Conservation (phyloP, 2,329 filamentous ascomycete species). For the Colletotrichum coccodes region DNA sequence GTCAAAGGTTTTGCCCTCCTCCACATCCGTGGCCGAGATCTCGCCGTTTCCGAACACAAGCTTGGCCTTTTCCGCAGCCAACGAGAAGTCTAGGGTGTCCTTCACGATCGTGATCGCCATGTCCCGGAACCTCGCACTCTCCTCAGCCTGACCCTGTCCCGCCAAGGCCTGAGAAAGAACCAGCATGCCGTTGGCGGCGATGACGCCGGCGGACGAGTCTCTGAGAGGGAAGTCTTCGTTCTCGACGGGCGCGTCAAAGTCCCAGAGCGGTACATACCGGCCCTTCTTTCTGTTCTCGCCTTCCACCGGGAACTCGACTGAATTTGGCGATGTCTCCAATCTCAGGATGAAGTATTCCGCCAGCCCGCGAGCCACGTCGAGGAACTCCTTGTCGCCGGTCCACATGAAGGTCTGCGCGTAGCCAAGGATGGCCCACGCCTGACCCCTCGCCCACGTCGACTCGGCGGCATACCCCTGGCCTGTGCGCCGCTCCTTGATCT, state of each 20-base stretch:
- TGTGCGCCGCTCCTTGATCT: constrained; percentile 55
- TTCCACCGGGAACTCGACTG: constrained; percentile 40
- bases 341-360: constrained; percentile 60
- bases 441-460: constrained; percentile 62
- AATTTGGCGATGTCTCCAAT: constrained; percentile 45
- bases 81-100: constrained; percentile 43
- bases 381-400: constrained; percentile 55
- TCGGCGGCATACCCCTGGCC: constrained; percentile 57
- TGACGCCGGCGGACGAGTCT: constrained; percentile 50
- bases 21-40: constrained; percentile 5
- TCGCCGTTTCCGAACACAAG: background rate
- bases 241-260: constrained; percentile 59
- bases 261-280: constrained; percentile 48
- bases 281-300: constrained; percentile 31
- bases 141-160: constrained; percentile 25
- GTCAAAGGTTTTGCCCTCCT: constrained; percentile 40
- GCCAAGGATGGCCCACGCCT: constrained; percentile 62
- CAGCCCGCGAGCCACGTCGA: constrained; percentile 55
- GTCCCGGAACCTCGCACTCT: constrained; percentile 37
- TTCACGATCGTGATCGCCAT: constrained; percentile 41
- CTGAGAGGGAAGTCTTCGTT: constrained; percentile 40
- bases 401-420: constrained; percentile 60
- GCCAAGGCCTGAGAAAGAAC: constrained; percentile 47
- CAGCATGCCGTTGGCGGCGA: constrained; percentile 54
- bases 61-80: constrained; percentile 34